phyloP scores from a whole-genome alignment of 352 stramenopile genomes.

The Aphanomyces cochlioides region DNA sequence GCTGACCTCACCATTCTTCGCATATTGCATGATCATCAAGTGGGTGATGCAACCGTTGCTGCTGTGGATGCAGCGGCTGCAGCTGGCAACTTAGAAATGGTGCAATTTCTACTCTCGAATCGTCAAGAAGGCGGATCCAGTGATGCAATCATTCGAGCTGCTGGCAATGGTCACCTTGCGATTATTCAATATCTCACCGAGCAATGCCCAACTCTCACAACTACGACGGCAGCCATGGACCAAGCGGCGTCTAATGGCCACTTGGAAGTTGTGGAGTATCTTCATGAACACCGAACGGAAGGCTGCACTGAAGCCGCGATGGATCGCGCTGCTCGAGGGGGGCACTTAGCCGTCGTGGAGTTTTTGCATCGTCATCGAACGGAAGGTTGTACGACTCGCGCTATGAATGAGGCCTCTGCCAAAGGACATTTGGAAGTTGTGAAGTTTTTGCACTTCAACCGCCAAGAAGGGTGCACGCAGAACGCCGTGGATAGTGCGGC shows the following conservation, averaged over 20 bases:
- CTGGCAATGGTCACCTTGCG: not conserved
- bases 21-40: not conserved
- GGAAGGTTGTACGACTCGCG: slow-evolving; percentile 4
- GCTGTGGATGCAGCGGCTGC: slow-evolving; percentile 2
- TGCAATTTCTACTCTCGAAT: slow-evolving; percentile 4
- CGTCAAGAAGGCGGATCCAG: slow-evolving; percentile 3
- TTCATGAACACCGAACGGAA: slow-evolving; percentile 2
- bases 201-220: not conserved
- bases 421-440: slow-evolving; percentile 27
- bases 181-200: not conserved
- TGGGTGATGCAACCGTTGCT: not conserved
- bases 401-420: slow-evolving; percentile 19
- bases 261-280: not conserved
- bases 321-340: not conserved
- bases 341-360: slow-evolving; percentile 1
- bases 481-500: slow-evolving; percentile 19
- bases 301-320: slow-evolving; percentile 2
- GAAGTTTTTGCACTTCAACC: slow-evolving; percentile 20
- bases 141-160: not conserved
- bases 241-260: slow-evolving; percentile 5
- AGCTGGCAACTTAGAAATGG: not conserved
- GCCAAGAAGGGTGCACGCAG: not conserved
- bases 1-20: slow-evolving; percentile 14
- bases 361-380: not conserved
- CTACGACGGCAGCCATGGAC: not conserved